phyloP scores from a whole-genome alignment of 2,329 filamentous ascomycete species.

The Fusarium xyrophilum region DNA sequence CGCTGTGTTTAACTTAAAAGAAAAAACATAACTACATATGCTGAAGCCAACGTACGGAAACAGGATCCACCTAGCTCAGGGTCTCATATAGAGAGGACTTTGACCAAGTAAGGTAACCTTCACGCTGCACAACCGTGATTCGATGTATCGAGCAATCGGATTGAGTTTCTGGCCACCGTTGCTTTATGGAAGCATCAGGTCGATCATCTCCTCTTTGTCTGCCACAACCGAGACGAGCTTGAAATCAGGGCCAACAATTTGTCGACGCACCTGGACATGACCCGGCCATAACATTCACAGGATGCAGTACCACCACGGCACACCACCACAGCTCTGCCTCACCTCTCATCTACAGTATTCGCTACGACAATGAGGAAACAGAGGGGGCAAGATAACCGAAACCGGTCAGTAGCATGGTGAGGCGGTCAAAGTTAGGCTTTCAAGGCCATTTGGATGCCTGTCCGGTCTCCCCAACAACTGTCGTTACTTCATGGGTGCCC shows the following conservation, averaged over 20 bases:
- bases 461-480: not conserved
- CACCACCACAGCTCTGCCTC: not conserved
- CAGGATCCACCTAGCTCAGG: not conserved
- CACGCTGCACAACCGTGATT: not conserved
- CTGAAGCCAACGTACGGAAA: not conserved
- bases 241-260: not conserved
- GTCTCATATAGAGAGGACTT: not conserved
- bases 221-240: not conserved
- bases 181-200: not conserved
- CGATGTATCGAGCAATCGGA: not conserved
- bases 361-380: conserved; percentile 2
- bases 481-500: conserved; percentile 20
- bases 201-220: not conserved
- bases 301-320: not conserved
- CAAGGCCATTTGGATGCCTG: conserved; percentile 4
- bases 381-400: conserved; percentile 20
- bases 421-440: conserved; percentile 21
- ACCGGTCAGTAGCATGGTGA: conserved; percentile 19
- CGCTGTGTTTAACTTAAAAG: not conserved
- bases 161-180: not conserved
- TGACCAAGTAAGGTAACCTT: not conserved
- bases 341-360: not conserved
- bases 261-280: conserved; percentile 9
- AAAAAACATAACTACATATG: not conserved
- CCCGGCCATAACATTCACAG: not conserved